Conservation (phyloP, 2,329 filamentous ascomycete genomes). For the Epichloe sp. region DNA sequence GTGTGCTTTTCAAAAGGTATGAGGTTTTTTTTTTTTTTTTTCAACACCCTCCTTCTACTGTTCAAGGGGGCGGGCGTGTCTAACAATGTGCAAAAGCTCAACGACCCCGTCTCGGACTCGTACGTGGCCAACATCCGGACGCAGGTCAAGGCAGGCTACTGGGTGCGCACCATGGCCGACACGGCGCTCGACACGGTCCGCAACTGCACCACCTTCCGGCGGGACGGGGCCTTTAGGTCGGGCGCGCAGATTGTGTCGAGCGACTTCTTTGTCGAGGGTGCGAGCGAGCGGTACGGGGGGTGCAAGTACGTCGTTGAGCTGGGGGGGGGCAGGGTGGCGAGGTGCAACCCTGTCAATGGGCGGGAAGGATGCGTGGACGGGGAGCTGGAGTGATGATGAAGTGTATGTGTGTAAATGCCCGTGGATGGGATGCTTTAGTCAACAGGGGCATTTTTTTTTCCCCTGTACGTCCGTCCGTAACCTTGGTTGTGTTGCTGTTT, state of each 20-base stretch:
- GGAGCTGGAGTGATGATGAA: conserved; percentile 2
- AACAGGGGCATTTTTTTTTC: too few species aligned
- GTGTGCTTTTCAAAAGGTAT: conserved; percentile 32
- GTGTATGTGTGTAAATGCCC: background rate
- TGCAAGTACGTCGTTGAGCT: conserved; percentile 27
- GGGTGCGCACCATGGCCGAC: conserved; percentile 35
- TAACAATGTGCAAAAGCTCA: conserved; percentile 20
- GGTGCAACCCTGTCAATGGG: conserved; percentile 20
- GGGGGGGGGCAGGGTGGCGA: conserved; percentile 11
- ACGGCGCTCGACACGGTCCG: conserved; percentile 29
- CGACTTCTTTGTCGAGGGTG: conserved; percentile 33
- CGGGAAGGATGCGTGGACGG: conserved; percentile 9
- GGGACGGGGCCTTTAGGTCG: conserved; percentile 22
- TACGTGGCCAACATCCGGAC: conserved; percentile 27
- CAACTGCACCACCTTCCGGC: conserved; percentile 23
- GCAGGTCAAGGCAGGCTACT: conserved; percentile 32
- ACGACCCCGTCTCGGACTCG: conserved; percentile 23
- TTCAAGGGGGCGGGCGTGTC: too few species aligned
- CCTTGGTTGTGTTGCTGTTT: background rate
- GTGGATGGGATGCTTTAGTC: background rate
- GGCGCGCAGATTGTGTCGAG: conserved; percentile 37
- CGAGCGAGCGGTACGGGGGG: conserved; percentile 29
- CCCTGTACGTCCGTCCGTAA: background rate
- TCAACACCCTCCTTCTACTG: too few species aligned
- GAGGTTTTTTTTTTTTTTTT: too few species aligned